phyloP scores from a whole-genome alignment of 2,329 filamentous ascomycete species.

The Emericellopsis cladophorae region DNA sequence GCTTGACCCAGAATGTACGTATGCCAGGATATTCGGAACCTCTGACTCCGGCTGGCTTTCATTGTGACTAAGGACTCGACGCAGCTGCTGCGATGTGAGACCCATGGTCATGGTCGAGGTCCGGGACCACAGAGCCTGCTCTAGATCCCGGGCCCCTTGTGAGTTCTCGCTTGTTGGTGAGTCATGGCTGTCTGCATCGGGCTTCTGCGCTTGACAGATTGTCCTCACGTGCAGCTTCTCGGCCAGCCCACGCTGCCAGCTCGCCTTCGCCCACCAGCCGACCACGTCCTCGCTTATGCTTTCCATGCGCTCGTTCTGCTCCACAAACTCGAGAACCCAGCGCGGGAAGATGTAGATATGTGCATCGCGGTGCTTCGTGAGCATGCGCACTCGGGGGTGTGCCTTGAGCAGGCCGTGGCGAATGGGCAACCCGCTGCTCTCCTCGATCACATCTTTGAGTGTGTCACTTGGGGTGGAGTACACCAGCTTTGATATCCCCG shows the following conservation, averaged over 20 bases:
- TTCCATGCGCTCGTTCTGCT: conserved; percentile 68
- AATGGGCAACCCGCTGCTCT: conserved; percentile 59
- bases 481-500: conserved; percentile 65
- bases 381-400: conserved; percentile 66
- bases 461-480: conserved; percentile 82
- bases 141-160: background rate
- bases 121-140: background rate
- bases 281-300: conserved; percentile 85
- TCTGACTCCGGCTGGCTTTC: conserved; percentile 10
- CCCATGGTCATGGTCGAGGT: background rate
- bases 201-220: conserved; percentile 30
- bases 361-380: conserved; percentile 76
- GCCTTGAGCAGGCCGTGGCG: conserved; percentile 64
- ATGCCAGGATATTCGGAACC: conserved; percentile 67
- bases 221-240: conserved; percentile 64
- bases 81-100: background rate
- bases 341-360: conserved; percentile 91
- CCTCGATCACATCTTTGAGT: conserved; percentile 69
- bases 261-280: conserved; percentile 90
- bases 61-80: background rate
- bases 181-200: conserved; percentile 9
- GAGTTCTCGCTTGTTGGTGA: conserved; percentile 9
- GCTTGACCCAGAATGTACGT: conserved; percentile 54
- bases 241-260: conserved; percentile 73
- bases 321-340: conserved; percentile 80